Evolutionary conservation across 2,329 filamentous ascomycete species (phyloP).

Genomic region (Hypoxylon sp.): DNA sequence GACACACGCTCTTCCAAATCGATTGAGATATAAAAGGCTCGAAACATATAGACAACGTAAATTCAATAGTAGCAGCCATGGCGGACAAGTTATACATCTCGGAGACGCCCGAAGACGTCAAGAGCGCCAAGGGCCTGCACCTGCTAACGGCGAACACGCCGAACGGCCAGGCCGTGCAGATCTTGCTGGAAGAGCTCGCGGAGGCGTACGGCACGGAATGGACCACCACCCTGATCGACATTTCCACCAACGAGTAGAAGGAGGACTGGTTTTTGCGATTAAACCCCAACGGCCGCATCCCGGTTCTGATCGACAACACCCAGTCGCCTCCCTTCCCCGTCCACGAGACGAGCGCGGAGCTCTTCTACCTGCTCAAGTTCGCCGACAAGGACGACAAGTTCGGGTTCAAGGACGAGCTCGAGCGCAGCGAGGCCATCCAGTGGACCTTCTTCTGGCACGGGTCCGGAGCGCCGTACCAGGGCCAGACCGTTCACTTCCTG

Average conservation of each 20-base stretch:
- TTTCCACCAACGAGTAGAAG: slow-evolving; percentile 66
- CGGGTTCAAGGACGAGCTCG: slow-evolving; percentile 63
- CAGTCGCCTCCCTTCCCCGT: slow-evolving; percentile 62
- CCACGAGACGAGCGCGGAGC: slow-evolving; percentile 64
- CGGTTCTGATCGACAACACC: slow-evolving; percentile 63
- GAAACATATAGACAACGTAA: background rate
- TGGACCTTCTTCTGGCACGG: slow-evolving; percentile 69
- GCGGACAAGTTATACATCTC: slow-evolving; percentile 42
- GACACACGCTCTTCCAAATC: background rate
- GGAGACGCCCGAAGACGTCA: slow-evolving; percentile 43
- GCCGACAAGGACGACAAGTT: slow-evolving; percentile 62
- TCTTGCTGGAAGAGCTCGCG: slow-evolving; percentile 60
- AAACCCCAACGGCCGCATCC: slow-evolving; percentile 62
- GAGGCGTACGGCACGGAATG: slow-evolving; percentile 62
- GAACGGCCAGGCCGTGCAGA: slow-evolving; percentile 44
- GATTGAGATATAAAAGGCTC: background rate
- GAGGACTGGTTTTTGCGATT: slow-evolving; percentile 65
- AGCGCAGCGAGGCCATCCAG: slow-evolving; percentile 61
- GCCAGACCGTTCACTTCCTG: slow-evolving; percentile 58
- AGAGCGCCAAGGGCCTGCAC: slow-evolving; percentile 42
- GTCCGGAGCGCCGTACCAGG: slow-evolving; percentile 57
- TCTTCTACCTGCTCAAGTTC: slow-evolving; percentile 64
- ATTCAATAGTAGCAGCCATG: slow-evolving; percentile 22
- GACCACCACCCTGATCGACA: slow-evolving; percentile 61
- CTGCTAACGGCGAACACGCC: slow-evolving; percentile 45